Evolutionary conservation across 345 rosid genomes (phyloP), one percentile per base, ranked within the genome.

Genomic region (Anastatica hierochuntica): DNA sequence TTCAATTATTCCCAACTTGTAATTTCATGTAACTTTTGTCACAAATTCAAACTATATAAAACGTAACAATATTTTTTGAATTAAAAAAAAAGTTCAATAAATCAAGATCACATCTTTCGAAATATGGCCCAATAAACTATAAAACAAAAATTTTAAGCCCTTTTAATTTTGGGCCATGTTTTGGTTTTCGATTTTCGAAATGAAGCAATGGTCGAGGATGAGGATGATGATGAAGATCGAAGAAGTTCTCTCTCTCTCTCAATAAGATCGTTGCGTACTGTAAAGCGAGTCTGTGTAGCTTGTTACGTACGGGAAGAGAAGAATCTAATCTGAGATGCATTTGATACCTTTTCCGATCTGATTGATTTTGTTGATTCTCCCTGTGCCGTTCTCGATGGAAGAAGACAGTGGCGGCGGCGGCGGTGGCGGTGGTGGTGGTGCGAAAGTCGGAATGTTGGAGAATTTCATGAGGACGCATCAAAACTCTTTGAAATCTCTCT

Each of bases 401-500:
- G 66, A 67, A 67, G 72, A 53, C 14, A 56, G 59, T 29, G 43
- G 30, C 12, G 36, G 36, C 14, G 56, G 45, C 4, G 57, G 12
- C 20, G 65, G 30, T 14, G 36, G 36, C 14, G 56, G 45, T 7
- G 57, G 12, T 31, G 65, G 45, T 7, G 57, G 3, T 59, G 61
- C 10, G 44, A 67, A 67, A 59, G 56, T 53, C 3, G 62, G 66
- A 53, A 4, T 47, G 66, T 37, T 63, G 56, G 95, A 84, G 70
- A 79, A 35, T 64, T 79, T 86, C 66, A 61, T 77, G 83, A 73
- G 51, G 37, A 72, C 21, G 34, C 85, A 82, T 19, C 90, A 79
- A 53, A 66, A 53, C 31, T 76, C 90, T 2, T 40, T 90, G 56
- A 81, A 72, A 77, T 77, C 86, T 27, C 72, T 86, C 13, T 90